Conservation (phyloP, 176 grass and related monocot species). For the Hordeum vulgare region DNA sequence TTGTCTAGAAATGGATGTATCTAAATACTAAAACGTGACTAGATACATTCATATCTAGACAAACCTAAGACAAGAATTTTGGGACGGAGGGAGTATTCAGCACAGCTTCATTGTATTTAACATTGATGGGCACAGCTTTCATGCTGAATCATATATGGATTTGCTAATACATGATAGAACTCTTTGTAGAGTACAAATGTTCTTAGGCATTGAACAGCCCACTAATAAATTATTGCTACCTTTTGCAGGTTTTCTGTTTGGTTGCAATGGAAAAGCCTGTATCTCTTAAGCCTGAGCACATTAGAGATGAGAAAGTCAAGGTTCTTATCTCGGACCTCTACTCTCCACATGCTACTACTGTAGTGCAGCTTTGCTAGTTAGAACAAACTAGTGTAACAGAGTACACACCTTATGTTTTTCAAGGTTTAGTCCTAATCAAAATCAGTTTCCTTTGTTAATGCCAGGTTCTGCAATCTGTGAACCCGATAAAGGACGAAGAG, state of each 20-base stretch:
- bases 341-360: neutral
- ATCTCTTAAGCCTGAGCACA: constrained; percentile 98
- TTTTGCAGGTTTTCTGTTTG: constrained; percentile 87
- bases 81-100: too few species aligned
- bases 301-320: constrained; percentile 99
- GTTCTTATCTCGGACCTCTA: constrained; percentile 36
- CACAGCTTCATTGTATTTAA: neutral
- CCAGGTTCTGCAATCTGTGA: constrained; percentile 95
- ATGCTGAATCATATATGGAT: neutral
- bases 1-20: too few species aligned
- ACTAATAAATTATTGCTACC: constrained; percentile 7
- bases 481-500: constrained; percentile 78
- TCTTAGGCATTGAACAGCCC: neutral
- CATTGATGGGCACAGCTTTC: neutral
- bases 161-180: constrained; percentile 3
- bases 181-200: constrained; percentile 7
- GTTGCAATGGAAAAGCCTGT: constrained; percentile 99
- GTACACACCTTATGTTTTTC: neutral
- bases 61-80: too few species aligned
- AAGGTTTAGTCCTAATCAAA: constrained; percentile 12
- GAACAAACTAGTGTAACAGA: constrained; percentile 4
- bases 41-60: too few species aligned
- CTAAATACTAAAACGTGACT: too few species aligned
- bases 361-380: neutral
- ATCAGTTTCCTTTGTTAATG: neutral